Evolutionary conservation across 306 rosid genomes (phyloP).

Genomic region (Rosa multiflora): DNA sequence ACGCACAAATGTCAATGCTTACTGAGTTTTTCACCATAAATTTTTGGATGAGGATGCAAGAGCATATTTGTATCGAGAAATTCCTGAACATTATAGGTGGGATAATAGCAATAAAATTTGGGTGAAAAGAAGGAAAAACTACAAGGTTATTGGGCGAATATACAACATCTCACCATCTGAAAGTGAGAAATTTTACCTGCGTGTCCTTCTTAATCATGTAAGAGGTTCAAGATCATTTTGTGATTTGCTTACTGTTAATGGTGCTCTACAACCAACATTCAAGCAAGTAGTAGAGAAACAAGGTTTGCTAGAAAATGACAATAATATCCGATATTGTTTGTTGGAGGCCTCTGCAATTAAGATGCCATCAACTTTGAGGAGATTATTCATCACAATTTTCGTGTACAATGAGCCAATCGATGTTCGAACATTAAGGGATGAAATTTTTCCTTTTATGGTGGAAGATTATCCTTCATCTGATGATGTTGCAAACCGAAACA

Average conservation of each 20-base stretch:
- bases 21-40: background rate
- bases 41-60: background rate
- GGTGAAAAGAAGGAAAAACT: background rate
- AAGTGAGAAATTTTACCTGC: too few species aligned
- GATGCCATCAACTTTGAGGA: background rate
- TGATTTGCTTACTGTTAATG: too few species aligned
- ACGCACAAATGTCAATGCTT: too few species aligned
- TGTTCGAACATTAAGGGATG: background rate
- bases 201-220: too few species aligned
- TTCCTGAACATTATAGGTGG: background rate
- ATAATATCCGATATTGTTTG: background rate
- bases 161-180: background rate
- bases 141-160: background rate
- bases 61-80: background rate
- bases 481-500: background rate
- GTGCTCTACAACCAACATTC: background rate
- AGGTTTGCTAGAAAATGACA: background rate
- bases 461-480: background rate
- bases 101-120: fast-evolving
- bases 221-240: too few species aligned
- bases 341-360: background rate
- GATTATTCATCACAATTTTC: background rate
- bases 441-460: background rate
- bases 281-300: background rate
- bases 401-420: background rate